Percentiles rank a stretch among this genome's conserved stretches.
Conservation (phyloP, 1,284 basidiomycete genomes). For the Flammula alnicola region DNA sequence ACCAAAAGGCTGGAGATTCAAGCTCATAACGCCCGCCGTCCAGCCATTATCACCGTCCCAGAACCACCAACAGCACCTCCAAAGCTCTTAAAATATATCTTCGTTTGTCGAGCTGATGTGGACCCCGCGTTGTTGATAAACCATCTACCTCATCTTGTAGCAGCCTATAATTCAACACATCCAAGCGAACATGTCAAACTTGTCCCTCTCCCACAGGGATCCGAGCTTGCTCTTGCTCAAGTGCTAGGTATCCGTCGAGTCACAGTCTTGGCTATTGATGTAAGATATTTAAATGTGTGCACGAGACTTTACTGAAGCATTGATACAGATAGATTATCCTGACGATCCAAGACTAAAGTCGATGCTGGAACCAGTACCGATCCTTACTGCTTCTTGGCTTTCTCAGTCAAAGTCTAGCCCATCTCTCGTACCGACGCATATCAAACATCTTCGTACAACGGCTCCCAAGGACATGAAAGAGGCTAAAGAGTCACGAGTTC, state of each 20-base stretch:
- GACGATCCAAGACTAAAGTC: constrained; percentile 41
- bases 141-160: constrained; percentile 76
- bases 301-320: constrained; percentile 2
- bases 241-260: constrained; percentile 71
- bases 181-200: constrained; percentile 50
- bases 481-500: constrained; percentile 65
- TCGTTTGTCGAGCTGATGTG: constrained; percentile 75
- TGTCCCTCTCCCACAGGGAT: constrained; percentile 72
- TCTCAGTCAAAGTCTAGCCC: constrained; percentile 27
- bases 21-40: constrained; percentile 37
- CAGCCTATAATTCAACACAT: constrained; percentile 64
- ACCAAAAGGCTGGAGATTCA: constrained; percentile 76
- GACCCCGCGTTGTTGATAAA: constrained; percentile 72
- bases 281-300: constrained; percentile 28
- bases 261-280: constrained; percentile 68
- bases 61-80: constrained; percentile 12
- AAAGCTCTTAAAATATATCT: constrained; percentile 49
- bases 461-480: constrained; percentile 80
- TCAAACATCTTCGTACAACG: constrained; percentile 86
- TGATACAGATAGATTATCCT: constrained; percentile 38
- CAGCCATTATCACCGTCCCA: constrained; percentile 25
- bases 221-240: constrained; percentile 69
- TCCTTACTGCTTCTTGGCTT: constrained; percentile 70
- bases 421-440: constrained; percentile 70
- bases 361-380: constrained; percentile 49